phyloP scores from a whole-genome alignment of 2,329 filamentous ascomycete genomes.

The Neoarthrinium moseri region DNA sequence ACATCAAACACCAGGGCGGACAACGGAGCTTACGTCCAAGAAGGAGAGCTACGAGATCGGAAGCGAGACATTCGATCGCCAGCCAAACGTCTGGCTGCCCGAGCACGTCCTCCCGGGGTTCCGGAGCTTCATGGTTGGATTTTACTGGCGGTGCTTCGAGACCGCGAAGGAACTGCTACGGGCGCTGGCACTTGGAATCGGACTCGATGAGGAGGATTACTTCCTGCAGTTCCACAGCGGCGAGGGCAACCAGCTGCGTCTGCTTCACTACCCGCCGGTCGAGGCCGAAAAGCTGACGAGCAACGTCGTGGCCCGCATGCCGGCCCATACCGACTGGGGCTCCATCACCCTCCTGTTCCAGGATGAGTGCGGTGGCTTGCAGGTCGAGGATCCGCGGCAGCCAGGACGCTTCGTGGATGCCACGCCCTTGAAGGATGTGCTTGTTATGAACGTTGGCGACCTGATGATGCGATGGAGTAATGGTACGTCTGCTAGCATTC shows the following conservation, averaged over 20 bases:
- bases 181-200: slow-evolving; percentile 45
- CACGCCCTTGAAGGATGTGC: slow-evolving; percentile 24
- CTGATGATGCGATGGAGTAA: slow-evolving; percentile 40
- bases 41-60: slow-evolving; percentile 54
- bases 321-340: slow-evolving; percentile 31
- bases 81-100: slow-evolving; percentile 51
- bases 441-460: slow-evolving; percentile 34
- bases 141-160: slow-evolving; percentile 47
- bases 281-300: slow-evolving; percentile 40
- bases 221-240: slow-evolving; percentile 50
- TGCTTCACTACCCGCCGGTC: slow-evolving; percentile 58
- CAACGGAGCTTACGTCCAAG: slow-evolving; percentile 2
- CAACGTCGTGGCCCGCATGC: slow-evolving; percentile 40
- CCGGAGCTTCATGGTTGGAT: slow-evolving; percentile 43
- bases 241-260: slow-evolving; percentile 57
- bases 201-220: slow-evolving; percentile 41
- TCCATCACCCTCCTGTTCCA: slow-evolving; percentile 48
- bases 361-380: slow-evolving; percentile 41
- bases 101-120: slow-evolving; percentile 43
- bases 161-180: slow-evolving; percentile 42
- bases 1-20: neutral
- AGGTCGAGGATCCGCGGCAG: slow-evolving; percentile 39
- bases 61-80: slow-evolving; percentile 39
- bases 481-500: slow-evolving; percentile 21
- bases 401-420: slow-evolving; percentile 35